Evolutionary conservation across 768 basidiomycete genomes (phyloP).

Genomic region (Xerocomus potaroensis): DNA sequence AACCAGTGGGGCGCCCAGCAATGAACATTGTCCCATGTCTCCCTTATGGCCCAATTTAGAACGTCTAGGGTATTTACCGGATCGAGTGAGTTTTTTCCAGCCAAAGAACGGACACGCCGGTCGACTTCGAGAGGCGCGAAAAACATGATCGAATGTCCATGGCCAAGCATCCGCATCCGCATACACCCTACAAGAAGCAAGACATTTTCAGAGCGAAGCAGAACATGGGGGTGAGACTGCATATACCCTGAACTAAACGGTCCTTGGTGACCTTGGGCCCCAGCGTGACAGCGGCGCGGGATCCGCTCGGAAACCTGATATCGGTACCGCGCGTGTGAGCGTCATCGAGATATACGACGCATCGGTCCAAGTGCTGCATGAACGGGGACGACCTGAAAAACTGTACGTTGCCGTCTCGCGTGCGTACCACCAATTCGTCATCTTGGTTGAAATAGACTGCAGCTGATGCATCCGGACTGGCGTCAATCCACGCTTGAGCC

Average conservation of each 20-base stretch:
- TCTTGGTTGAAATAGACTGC: not conserved
- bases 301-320: not conserved
- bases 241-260: not conserved
- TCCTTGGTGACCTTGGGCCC: not conserved
- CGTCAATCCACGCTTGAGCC: slow-evolving; percentile 10
- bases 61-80: slow-evolving; percentile 30
- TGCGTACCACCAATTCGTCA: not conserved
- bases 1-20: slow-evolving; percentile 38
- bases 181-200: not conserved
- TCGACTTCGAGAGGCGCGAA: not conserved
- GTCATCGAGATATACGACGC: not conserved
- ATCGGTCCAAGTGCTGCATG: not conserved
- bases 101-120: not conserved
- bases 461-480: not conserved
- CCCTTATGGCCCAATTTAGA: slow-evolving; percentile 40
- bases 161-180: not conserved
- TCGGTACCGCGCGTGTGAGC: not conserved
- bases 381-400: not conserved
- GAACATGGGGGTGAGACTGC: not conserved
- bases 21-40: slow-evolving; percentile 40
- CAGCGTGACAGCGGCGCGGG: not conserved
- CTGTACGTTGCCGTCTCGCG: not conserved
- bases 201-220: not conserved
- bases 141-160: not conserved
- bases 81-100: not conserved